A percentile compares a stretch with the other conserved stretches of the same genome.
Conservation (phyloP, 148 eudicot species). For the Chenopodium formosanum region DNA sequence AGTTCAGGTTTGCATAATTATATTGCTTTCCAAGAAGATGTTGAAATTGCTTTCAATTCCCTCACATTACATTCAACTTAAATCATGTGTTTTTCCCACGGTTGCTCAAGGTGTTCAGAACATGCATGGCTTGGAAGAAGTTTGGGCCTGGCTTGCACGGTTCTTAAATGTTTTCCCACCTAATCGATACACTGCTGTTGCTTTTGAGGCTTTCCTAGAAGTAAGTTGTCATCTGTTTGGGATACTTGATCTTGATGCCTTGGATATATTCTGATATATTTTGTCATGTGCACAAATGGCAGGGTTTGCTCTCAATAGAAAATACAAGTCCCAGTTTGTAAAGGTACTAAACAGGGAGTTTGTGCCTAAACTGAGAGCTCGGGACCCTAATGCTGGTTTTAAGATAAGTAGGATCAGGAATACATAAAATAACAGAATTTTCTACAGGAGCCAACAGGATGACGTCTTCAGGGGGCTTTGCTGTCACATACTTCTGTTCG, state of each 20-base stretch:
- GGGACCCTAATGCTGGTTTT: slow-evolving; percentile 35
- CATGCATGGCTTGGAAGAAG: slow-evolving; percentile 66
- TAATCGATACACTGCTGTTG: slow-evolving; percentile 57
- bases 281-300: slow-evolving; percentile 58
- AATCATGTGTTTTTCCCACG: slow-evolving; percentile 20
- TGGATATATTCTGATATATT: neutral
- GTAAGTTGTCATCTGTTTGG: slow-evolving; percentile 42
- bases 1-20: slow-evolving; percentile 63
- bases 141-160: slow-evolving; percentile 94
- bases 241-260: neutral
- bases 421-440: slow-evolving; percentile 55
- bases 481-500: slow-evolving; percentile 26
- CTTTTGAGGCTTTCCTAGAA: slow-evolving; percentile 73
- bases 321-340: slow-evolving; percentile 66
- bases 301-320: slow-evolving; percentile 66
- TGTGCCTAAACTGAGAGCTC: slow-evolving; percentile 39
- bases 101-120: slow-evolving; percentile 57
- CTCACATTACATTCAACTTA: neutral
- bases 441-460: slow-evolving; percentile 69
- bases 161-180: slow-evolving; percentile 79
- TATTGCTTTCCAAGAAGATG: neutral
- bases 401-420: slow-evolving; percentile 38
- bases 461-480: slow-evolving; percentile 39
- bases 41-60: neutral
- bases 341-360: slow-evolving; percentile 60